Conservation (phyloP, 1,284 basidiomycete species). For the Athelia sp. region DNA sequence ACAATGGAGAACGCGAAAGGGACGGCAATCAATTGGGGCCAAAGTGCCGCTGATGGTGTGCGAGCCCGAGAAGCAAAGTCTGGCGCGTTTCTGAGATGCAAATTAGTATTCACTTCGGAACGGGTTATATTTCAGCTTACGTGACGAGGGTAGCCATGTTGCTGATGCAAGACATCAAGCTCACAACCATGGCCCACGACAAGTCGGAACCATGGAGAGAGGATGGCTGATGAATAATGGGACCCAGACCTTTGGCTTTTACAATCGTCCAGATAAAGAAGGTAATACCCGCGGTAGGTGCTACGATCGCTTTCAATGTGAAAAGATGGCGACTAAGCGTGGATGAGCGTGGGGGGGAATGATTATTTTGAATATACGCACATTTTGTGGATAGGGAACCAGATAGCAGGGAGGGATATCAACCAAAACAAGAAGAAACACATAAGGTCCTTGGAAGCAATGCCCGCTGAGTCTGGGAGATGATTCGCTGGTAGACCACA, state of each 20-base stretch:
- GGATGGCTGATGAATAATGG: conserved; percentile 69
- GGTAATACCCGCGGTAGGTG: conserved; percentile 67
- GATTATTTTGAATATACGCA: conserved; percentile 31
- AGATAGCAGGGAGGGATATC: conserved; percentile 74
- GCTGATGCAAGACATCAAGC: conserved; percentile 75
- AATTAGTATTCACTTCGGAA: background rate
- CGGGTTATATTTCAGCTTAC: conserved; percentile 28
- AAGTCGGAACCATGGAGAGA: conserved; percentile 66
- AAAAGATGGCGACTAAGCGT: conserved; percentile 67
- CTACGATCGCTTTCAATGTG: conserved; percentile 73
- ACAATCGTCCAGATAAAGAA: conserved; percentile 83
- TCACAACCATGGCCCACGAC: conserved; percentile 77
- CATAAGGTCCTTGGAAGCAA: conserved; percentile 66
- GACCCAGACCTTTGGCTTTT: conserved; percentile 76
- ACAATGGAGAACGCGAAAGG: conserved; percentile 76
- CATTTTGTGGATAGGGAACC: conserved; percentile 81
- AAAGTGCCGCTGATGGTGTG: conserved; percentile 61
- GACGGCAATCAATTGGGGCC: conserved; percentile 70
- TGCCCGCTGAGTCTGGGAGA: conserved; percentile 67
- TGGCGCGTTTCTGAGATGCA: conserved; percentile 55
- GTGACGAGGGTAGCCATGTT: conserved; percentile 76
- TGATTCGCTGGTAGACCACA: conserved; percentile 46
- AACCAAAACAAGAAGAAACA: conserved; percentile 88
- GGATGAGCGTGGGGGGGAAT: conserved; percentile 9
- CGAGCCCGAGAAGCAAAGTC: conserved; percentile 76